phyloP scores from a whole-genome alignment of 768 basidiomycete species.

The Tephrocybe sp. region DNA sequence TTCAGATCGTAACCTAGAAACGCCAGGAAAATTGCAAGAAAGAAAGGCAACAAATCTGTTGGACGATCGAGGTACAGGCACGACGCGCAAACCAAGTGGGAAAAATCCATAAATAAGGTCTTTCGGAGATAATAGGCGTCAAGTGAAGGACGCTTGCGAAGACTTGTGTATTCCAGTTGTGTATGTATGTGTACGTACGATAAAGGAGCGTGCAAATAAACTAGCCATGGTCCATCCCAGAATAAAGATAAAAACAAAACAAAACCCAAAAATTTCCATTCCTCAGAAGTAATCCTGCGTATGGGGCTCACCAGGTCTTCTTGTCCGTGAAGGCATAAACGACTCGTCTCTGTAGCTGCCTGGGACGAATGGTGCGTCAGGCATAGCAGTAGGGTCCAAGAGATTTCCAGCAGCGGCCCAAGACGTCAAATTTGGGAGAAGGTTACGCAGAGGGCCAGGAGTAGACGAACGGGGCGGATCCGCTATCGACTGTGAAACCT shows the following conservation, averaged over 20 bases:
- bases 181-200: too few relatives aligned
- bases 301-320: slow-evolving; percentile 21
- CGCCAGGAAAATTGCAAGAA: too few relatives aligned
- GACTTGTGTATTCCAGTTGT: too few relatives aligned
- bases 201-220: too few relatives aligned
- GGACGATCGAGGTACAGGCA: too few relatives aligned
- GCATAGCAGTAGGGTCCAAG: slow-evolving; percentile 22
- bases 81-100: too few relatives aligned
- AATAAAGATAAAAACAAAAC: not conserved
- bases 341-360: slow-evolving; percentile 37
- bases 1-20: too few relatives aligned
- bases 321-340: slow-evolving; percentile 24
- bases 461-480: slow-evolving; percentile 8
- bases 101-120: too few relatives aligned
- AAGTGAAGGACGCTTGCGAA: too few relatives aligned
- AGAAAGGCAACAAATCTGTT: too few relatives aligned
- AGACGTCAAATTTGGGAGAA: slow-evolving; percentile 24
- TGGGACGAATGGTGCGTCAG: slow-evolving; percentile 29
- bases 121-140: too few relatives aligned
- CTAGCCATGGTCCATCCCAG: too few relatives aligned
- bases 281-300: slow-evolving; percentile 28
- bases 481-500: slow-evolving; percentile 10
- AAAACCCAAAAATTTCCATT: not conserved
- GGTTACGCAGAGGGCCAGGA: slow-evolving; percentile 15
- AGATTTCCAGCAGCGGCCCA: slow-evolving; percentile 31